Evolutionary conservation across 768 basidiomycete genomes (phyloP).

Genomic region (Boletus rufocinnamomeus): DNA sequence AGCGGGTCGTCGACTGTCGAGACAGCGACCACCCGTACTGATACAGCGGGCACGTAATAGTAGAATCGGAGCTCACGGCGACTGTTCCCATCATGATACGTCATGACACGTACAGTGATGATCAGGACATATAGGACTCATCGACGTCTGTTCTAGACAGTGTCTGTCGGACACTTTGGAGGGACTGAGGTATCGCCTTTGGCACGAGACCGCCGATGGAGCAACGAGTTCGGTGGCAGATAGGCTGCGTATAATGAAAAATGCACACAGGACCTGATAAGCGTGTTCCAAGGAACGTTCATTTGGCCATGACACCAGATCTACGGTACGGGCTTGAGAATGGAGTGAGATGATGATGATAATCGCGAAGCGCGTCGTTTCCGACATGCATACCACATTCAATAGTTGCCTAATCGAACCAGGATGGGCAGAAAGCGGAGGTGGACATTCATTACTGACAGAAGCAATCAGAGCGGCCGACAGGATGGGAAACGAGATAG

Average conservation of each 20-base stretch:
- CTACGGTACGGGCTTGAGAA: constrained; percentile 20
- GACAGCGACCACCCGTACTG: background rate
- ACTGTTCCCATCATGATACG: constrained; percentile 7
- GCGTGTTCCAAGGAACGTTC: constrained; percentile 12
- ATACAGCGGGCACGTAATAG: constrained; percentile 14
- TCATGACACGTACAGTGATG: constrained; percentile 8
- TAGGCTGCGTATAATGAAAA: constrained; percentile 17
- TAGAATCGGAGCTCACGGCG: background rate
- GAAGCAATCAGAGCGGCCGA: constrained; percentile 10
- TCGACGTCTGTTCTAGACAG: constrained; percentile 6
- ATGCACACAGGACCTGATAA: constrained; percentile 16
- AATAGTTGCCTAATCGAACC: constrained; percentile 20
- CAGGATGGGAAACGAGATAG: constrained; percentile 16
- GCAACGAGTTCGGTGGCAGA: constrained; percentile 7
- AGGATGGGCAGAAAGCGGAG: constrained; percentile 9
- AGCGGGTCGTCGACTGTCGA: background rate
- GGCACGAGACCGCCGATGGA: constrained; percentile 14
- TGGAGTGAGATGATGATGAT: constrained; percentile 13
- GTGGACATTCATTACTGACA: constrained; percentile 8
- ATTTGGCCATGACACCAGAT: constrained; percentile 22
- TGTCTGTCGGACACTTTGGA: constrained; percentile 7
- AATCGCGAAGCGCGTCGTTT: constrained; percentile 22
- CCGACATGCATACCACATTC: constrained; percentile 3
- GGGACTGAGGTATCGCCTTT: constrained; percentile 6
- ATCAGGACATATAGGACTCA: constrained; percentile 2